Evolutionary conservation across 495 filamentous ascomycete genomes (phyloP), one percentile per base, ranked within the genome.

Genomic region (Penicillium arizonense): DNA sequence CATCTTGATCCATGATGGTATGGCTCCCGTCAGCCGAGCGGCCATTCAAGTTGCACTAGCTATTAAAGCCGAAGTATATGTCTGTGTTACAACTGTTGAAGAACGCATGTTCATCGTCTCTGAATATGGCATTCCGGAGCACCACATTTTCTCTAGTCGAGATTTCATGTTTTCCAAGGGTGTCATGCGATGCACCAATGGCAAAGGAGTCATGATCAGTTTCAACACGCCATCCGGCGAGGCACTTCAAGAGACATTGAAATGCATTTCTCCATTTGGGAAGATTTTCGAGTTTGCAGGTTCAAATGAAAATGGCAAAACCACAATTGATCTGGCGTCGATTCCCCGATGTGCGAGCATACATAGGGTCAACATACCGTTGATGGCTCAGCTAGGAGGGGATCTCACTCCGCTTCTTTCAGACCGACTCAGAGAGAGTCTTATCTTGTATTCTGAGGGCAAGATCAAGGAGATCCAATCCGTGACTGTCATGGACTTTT

Each of bases 191-290:
- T 64, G 69, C 36, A 87, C 83, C 0, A 52, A 71, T 0, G 72
- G 71, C 2, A 47, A 62, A 3, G 85, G 85, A 0, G 82, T 86
- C 3, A 81, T 87, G 44, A 61, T 80, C 4, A 69, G 85, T 2
- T 59, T 85, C 8, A 84, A 82, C 57, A 75, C 75, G 0, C 46
- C 79, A 7, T 50, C 65, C 0, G 74, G 76, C 0, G 73, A 81
- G 16, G 51, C 61, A 8, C 61, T 82, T 1, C 71, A 61, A 4
- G 73, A 58, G 3, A 70, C 73, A 3, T 79, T 75, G 69, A 57
- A 70, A 7, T 81, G 70, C 41, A 44, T 85, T 16, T 80, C 82
- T 5, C 64, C 70, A 6, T 78, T 74, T 44, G 77, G 78, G 0
- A 58, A 44, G 71, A 73, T 50, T 57, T 68, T 23, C 44, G 53